Conservation (phyloP, 75 land plant species). For the Pseudotsuga menziesii region DNA sequence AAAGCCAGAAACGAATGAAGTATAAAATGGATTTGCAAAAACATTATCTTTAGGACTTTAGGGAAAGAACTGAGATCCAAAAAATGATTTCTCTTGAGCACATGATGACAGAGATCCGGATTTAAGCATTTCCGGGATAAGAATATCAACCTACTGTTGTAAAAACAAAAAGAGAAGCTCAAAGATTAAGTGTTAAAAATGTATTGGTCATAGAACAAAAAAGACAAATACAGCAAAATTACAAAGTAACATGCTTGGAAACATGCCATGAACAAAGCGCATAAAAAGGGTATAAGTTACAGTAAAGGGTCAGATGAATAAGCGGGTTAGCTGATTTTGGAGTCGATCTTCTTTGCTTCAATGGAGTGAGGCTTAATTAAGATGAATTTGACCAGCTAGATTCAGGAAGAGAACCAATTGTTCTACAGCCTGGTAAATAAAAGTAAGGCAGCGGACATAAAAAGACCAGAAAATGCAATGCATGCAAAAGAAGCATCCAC, state of each 20-base stretch:
- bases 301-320: not conserved
- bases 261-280: not conserved
- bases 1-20: no score
- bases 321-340: not conserved
- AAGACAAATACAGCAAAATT: not conserved
- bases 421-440: no score
- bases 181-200: no score
- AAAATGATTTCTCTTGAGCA: no score
- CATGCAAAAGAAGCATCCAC: no score
- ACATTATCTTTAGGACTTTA: no score
- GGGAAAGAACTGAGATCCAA: no score
- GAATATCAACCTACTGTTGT: not conserved
- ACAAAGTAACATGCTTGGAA: not conserved
- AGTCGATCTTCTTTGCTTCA: not conserved
- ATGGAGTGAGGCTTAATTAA: not conserved
- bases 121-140: no score
- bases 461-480: no score
- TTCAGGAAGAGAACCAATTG: not conserved
- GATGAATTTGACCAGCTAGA: not conserved
- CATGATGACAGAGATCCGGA: no score
- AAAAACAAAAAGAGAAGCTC: not conserved
- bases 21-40: no score
- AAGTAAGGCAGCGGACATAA: no score
- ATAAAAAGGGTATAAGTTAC: not conserved
- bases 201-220: not conserved